Base-by-base conservation (phyloP, 495 filamentous ascomycete genomes). In the Penicillium atrosanguineum region DNA sequence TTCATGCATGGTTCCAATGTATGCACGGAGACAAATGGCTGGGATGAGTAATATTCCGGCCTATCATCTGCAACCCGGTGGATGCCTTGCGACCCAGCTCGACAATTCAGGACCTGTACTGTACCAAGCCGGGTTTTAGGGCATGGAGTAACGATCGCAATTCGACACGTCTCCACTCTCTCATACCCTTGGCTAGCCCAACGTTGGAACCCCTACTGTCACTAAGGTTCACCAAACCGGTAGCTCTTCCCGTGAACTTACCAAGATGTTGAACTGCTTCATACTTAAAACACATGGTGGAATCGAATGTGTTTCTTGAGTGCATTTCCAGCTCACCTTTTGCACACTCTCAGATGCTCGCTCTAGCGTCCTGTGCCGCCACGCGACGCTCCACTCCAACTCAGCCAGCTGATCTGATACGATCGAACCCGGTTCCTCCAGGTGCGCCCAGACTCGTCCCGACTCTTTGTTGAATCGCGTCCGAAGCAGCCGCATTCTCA, bases 131-230 rank as follows among this genome's bases (percentile, higher is more conserved):
- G 7, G 3, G n/a, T n/a, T 5, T 2, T 23, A n/a, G 38, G 34
- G 39, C 43, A 36, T 25, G 28, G 43, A 42, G 11, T 50, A 50
- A 42, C 26, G 39, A 50, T 50, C 48, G 6, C 31, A 31, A 50
- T 43, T 31, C 48, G 19, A 26, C 36, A 14, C 6, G 39, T 7
- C 38, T 43, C 39, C 48, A 50, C 39, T 23, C 6, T 4, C 16
- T 0, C 19, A 18, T 4, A 14, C 26, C 4, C 26, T 3, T 15
- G 26, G 16, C 6, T 5, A 6, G 7, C 19, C 3, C 1, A 18
- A 26, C 12, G n/a, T 20, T 9, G 16, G 19, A 9, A 25, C 5
- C n/a, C 23, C 18, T 38, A 40, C n/a, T 40, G 6, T 11, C 19
- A 1, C 2, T 40, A 20, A 40, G 16, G 37, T 20, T 20, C n/a